Conservation (phyloP, 768 basidiomycete genomes). For the Boletus barrowsii region DNA sequence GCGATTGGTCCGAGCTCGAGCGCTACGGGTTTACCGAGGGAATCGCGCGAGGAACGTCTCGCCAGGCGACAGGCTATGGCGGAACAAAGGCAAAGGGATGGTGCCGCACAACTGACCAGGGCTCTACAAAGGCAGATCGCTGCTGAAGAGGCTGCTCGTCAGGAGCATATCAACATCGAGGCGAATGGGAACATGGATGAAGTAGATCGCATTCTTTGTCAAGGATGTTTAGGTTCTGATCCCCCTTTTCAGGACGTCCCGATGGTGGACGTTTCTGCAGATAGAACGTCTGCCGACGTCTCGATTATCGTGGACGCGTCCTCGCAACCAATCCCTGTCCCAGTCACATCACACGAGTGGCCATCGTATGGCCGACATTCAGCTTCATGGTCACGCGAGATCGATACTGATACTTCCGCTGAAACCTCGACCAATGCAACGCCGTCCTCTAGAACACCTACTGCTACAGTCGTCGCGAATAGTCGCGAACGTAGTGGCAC, state of each 20-base stretch:
- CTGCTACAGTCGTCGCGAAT: conserved; percentile 55
- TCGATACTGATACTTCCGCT: conserved; percentile 60
- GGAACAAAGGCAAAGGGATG: conserved; percentile 56
- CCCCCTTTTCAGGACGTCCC: conserved; percentile 30
- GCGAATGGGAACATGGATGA: conserved; percentile 17
- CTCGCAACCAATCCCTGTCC: conserved; percentile 15
- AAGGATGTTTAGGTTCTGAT: conserved; percentile 4
- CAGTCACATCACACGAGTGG: conserved; percentile 21
- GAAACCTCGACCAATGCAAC: conserved; percentile 61
- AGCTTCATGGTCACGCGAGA: conserved; percentile 35
- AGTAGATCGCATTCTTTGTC: conserved; percentile 19
- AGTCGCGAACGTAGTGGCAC: conserved; percentile 73
- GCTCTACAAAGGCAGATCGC: conserved; percentile 54
- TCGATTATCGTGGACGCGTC: conserved; percentile 21
- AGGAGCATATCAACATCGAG: conserved; percentile 4
- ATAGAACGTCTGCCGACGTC: conserved; percentile 19
- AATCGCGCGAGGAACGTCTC: conserved; percentile 70
- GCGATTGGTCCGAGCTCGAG: conserved; percentile 78
- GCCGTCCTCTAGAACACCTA: conserved; percentile 60
- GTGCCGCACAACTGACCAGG: conserved; percentile 50
- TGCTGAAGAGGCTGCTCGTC: conserved; percentile 28
- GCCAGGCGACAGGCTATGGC: conserved; percentile 55
- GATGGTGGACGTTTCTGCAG: conserved; percentile 27
- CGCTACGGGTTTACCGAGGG: conserved; percentile 70
- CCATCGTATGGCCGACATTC: conserved; percentile 18